These are phyloP conservation scores for Musa troglodytarum DNA, from an alignment of 176 grass and related monocot species.

Conservation along the genomic window DNA sequence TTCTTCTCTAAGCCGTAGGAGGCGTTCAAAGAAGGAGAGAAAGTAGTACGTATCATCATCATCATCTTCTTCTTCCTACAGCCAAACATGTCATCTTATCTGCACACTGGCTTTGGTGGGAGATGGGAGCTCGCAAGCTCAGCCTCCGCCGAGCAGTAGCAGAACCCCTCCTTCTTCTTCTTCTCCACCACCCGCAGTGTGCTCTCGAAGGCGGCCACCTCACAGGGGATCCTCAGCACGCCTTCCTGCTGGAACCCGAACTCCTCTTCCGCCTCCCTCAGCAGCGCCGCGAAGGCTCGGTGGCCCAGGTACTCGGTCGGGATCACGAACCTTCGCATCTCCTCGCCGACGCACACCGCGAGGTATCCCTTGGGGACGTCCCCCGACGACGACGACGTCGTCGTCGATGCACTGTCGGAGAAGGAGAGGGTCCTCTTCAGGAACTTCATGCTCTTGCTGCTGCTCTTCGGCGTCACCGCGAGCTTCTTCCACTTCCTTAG, in stretches of 20 bases:
- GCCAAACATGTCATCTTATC: no score
- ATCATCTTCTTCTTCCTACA: no score
- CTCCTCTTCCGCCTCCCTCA: slow-evolving; percentile 13
- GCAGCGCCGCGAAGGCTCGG: slow-evolving; percentile 1
- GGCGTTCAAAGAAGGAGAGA: no score
- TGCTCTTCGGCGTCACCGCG: background rate
- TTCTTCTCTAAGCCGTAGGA: no score
- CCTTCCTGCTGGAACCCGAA: slow-evolving; percentile 12
- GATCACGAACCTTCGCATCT: slow-evolving; percentile 9
- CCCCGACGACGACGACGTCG: background rate
- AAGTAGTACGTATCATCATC: no score
- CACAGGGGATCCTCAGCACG: slow-evolving; percentile 5
- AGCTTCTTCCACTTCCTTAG: slow-evolving; percentile 10
- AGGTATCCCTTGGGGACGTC: slow-evolving; percentile 7
- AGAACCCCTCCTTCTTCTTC: background rate
- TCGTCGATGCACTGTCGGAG: background rate
- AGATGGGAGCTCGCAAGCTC: no score
- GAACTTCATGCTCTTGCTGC: background rate
- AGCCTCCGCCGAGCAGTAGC: no score
- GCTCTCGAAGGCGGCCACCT: slow-evolving; percentile 1
- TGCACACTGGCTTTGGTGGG: no score
- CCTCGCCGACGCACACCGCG: slow-evolving; percentile 8
- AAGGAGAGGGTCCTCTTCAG: slow-evolving; percentile 3
- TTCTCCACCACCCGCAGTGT: background rate
- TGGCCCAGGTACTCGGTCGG: slow-evolving; percentile 11